Conservation (phyloP, 768 basidiomycete genomes). For the Mycena kentingensis region DNA sequence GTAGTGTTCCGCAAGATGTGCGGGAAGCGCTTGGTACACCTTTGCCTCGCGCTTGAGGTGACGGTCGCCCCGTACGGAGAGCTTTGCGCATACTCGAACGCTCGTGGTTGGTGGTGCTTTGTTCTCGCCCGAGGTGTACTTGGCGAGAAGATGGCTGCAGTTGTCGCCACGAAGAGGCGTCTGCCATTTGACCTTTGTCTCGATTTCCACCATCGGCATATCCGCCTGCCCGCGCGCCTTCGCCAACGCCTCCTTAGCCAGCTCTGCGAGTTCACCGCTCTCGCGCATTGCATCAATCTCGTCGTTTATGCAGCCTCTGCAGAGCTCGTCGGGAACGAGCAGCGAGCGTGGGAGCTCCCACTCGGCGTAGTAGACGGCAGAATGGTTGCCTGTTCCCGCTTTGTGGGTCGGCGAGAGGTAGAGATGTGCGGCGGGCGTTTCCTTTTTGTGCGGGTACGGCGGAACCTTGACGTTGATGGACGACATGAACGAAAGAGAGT, state of each 20-base stretch:
- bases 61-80: constrained; percentile 38
- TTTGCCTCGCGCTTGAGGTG: constrained; percentile 44
- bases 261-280: constrained; percentile 12
- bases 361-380: constrained; percentile 50
- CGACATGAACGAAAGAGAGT: constrained; percentile 19
- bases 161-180: constrained; percentile 31
- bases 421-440: constrained; percentile 46
- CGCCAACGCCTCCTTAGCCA: constrained; percentile 31
- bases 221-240: constrained; percentile 23
- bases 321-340: constrained; percentile 38
- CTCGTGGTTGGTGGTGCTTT: constrained; percentile 38
- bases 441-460: constrained; percentile 15
- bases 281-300: constrained; percentile 26
- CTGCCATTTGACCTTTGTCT: constrained; percentile 34
- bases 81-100: constrained; percentile 47
- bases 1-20: constrained; percentile 51
- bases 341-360: constrained; percentile 53
- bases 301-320: constrained; percentile 39
- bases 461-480: constrained; percentile 16
- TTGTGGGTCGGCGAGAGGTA: constrained; percentile 42
- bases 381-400: constrained; percentile 54
- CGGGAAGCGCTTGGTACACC: constrained; percentile 48
- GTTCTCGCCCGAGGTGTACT: neutral
- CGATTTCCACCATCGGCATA: constrained; percentile 26
- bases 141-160: constrained; percentile 32